Percentiles rank a stretch among this genome's conserved stretches.
Evolutionary conservation across 805 yeast genomes (phyloP).

Genomic region (Yarrowia osloensis): DNA sequence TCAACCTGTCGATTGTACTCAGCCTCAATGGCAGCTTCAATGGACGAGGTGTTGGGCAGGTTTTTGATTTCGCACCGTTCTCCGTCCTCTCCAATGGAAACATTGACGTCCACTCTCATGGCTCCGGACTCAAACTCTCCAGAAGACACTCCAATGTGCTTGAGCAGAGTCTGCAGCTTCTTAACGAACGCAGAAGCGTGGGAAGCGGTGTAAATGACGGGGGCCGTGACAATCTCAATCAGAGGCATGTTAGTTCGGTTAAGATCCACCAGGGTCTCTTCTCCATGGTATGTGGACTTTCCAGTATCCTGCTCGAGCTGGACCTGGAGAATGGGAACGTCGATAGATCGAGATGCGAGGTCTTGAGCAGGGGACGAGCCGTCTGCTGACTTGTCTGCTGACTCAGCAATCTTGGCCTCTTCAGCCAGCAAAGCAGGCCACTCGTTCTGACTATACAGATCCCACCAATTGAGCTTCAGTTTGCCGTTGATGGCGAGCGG

Average conservation of each 20-base stretch:
- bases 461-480: conserved; percentile 53
- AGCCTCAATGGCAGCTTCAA: conserved; percentile 66
- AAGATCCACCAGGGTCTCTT: conserved; percentile 60
- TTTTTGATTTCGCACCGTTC: conserved; percentile 87
- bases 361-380: conserved; percentile 35
- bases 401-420: background rate
- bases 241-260: conserved; percentile 86
- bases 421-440: background rate
- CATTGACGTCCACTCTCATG: conserved; percentile 90
- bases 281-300: conserved; percentile 58
- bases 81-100: conserved; percentile 67
- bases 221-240: conserved; percentile 87
- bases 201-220: conserved; percentile 69
- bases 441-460: conserved; percentile 48
- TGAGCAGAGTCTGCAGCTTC: conserved; percentile 72
- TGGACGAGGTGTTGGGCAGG: conserved; percentile 79
- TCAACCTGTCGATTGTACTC: conserved; percentile 73
- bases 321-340: conserved; percentile 69
- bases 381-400: background rate
- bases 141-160: conserved; percentile 70
- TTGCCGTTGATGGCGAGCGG: conserved; percentile 77
- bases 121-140: conserved; percentile 96
- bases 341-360: conserved; percentile 40
- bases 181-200: conserved; percentile 78
- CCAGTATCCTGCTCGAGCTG: conserved; percentile 97